These are phyloP conservation scores for Aspergillus floridensis DNA, from an alignment of 2,329 filamentous ascomycete species.

Conservation along the genomic window DNA sequence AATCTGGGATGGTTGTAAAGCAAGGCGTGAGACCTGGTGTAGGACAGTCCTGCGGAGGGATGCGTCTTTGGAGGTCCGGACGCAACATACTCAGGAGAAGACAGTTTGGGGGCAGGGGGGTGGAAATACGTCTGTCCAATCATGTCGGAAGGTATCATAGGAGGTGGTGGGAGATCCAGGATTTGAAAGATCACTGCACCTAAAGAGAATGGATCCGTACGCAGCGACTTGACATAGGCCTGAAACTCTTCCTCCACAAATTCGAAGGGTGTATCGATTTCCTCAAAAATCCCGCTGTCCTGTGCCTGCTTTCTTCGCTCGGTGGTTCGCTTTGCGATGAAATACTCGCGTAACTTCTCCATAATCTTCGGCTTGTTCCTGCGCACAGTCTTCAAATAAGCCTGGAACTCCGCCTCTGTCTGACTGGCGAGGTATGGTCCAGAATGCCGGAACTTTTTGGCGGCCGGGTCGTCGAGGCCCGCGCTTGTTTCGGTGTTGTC, in stretches of 20 bases:
- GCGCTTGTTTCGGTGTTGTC: conserved; percentile 47
- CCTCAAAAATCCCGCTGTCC: conserved; percentile 39
- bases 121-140: conserved; percentile 36
- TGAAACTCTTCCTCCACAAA: conserved; percentile 48
- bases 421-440: conserved; percentile 60
- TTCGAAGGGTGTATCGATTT: conserved; percentile 23
- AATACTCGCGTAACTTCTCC: conserved; percentile 35
- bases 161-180: conserved; percentile 54
- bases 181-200: conserved; percentile 54
- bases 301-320: conserved; percentile 39
- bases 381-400: conserved; percentile 49
- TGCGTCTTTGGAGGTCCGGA: conserved; percentile 60
- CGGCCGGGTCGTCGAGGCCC: conserved; percentile 29
- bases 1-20: conserved; percentile 60
- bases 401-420: conserved; percentile 54
- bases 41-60: conserved; percentile 63
- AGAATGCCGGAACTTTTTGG: conserved; percentile 55
- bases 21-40: conserved; percentile 55
- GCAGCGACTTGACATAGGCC: conserved; percentile 45
- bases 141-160: conserved; percentile 36
- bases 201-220: conserved; percentile 45
- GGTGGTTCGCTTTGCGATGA: conserved; percentile 32
- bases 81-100: conserved; percentile 44
- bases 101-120: conserved; percentile 34
- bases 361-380: conserved; percentile 41